Evolutionary conservation across 1,284 basidiomycete species (phyloP).

Genomic region (Ustilago bromivora): DNA sequence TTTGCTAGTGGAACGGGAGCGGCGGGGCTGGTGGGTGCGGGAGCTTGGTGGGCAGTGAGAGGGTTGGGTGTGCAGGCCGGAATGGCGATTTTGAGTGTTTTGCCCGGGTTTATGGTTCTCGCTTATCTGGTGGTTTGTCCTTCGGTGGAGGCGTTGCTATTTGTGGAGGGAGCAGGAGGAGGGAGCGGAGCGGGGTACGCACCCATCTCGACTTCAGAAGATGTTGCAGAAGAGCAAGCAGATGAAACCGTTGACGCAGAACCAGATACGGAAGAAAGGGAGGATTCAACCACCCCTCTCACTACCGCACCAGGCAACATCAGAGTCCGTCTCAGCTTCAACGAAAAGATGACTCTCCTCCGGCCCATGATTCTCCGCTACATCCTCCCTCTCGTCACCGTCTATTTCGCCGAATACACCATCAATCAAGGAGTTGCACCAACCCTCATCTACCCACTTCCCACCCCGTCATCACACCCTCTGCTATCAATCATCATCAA

Average conservation of each 20-base stretch:
- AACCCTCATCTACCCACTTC: slow-evolving; percentile 89
- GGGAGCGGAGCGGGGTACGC: slow-evolving; percentile 12
- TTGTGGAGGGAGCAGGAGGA: not conserved
- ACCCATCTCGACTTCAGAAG: slow-evolving; percentile 26
- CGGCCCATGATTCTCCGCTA: slow-evolving; percentile 64
- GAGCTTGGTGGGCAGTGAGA: slow-evolving; percentile 93
- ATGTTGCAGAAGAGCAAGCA: not conserved
- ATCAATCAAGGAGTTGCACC: slow-evolving; percentile 75
- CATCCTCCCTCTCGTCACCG: slow-evolving; percentile 64
- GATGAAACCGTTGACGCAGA: slow-evolving; percentile 4
- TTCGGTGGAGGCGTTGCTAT: slow-evolving; percentile 24
- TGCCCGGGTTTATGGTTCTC: slow-evolving; percentile 61
- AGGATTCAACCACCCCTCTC: not conserved
- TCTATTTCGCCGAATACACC: slow-evolving; percentile 68
- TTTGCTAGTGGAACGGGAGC: slow-evolving; percentile 84
- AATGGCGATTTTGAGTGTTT: slow-evolving; percentile 73
- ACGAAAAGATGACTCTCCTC: slow-evolving; percentile 63
- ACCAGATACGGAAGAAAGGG: not conserved
- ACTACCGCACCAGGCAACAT: not conserved
- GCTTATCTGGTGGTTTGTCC: slow-evolving; percentile 57
- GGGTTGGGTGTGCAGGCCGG: slow-evolving; percentile 85
- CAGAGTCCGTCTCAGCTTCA: slow-evolving; percentile 43
- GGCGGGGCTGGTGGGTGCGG: slow-evolving; percentile 90
- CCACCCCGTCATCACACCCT: slow-evolving; percentile 75
- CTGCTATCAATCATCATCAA: slow-evolving; percentile 82